Evolutionary conservation across 2,329 filamentous ascomycete genomes (phyloP), one percentile per base, ranked within the genome.

Genomic region (Nannizzia gypsea): DNA sequence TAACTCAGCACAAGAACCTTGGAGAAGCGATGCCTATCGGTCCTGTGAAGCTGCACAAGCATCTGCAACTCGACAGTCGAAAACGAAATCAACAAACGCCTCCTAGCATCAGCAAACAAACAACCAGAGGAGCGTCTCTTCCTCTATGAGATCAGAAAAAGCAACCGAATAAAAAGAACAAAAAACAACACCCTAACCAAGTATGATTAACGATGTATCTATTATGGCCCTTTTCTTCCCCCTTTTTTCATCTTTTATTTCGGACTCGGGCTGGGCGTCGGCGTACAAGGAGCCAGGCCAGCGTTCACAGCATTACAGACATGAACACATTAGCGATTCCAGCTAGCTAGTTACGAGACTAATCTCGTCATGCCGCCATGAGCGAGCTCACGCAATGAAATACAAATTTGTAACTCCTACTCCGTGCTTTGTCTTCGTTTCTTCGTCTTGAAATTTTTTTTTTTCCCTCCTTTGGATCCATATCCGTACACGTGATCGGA

Each of bases 151-250:
- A 42, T 17, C 15, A n/a, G n/a, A 15, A 17, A 6, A 42, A 42
- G 6, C 15, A 17, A 50, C 44, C 6, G 31, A 54, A 54, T 6
- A 36, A n/a, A n/a, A 34, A 54, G 26, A 36, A 34, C 28, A 9
- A 34, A 34, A 36, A 34, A 54, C 17, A 1, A 54, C 8, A 26
- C 13, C 3, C 26, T n/a, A 54, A 54, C 24, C 50, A 31, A n/a
- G 50, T 26, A 52, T 38, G 31, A 58, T 52, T 46, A 58, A 58
- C 36, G 44, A 58, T 50, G 44, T 36, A 58, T 38, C 31, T 58
- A 42, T 58, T 48, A 42, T 34, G 34, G 28, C 44, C 28, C 13
- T n/a, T 48, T 17, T 48, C 17, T 48, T 9, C 44, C 17, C 15
- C 3, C 31, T 58, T 58, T 46, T 31, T 46, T 28, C 31, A 36